phyloP scores from a whole-genome alignment of 768 basidiomycete species.

The Amylocystis lapponica region DNA sequence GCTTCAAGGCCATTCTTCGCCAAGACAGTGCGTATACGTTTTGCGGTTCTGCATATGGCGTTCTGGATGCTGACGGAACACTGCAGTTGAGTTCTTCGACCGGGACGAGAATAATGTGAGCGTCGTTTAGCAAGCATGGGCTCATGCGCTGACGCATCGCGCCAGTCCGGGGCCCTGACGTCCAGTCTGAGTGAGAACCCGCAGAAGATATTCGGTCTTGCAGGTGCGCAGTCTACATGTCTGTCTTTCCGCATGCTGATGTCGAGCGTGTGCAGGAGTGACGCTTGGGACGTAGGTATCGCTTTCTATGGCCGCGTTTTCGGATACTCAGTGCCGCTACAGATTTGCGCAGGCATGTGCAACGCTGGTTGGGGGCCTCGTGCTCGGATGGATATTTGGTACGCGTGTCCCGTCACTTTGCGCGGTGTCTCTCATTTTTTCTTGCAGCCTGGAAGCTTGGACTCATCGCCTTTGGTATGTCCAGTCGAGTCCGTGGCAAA shows the following conservation, averaged over 20 bases:
- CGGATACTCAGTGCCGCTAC: constrained; percentile 1
- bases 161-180: constrained; percentile 74
- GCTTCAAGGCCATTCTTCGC: constrained; percentile 76
- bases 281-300: constrained; percentile 18
- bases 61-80: constrained; percentile 2
- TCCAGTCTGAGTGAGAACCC: constrained; percentile 78
- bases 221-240: too few species aligned
- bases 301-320: background rate
- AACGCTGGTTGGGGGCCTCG: constrained; percentile 62
- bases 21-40: constrained; percentile 65
- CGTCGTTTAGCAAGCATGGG: too few species aligned
- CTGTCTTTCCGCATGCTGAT: too few species aligned
- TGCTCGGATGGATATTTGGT: constrained; percentile 74
- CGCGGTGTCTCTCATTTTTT: too few species aligned
- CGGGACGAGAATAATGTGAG: constrained; percentile 73
- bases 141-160: too few species aligned
- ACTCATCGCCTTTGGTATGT: constrained; percentile 70
- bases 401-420: too few species aligned
- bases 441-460: constrained; percentile 77
- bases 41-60: background rate
- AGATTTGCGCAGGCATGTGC: constrained; percentile 76
- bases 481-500: too few species aligned
- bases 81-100: constrained; percentile 79
- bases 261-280: constrained; percentile 82
- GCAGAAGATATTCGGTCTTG: constrained; percentile 84